A percentile compares a stretch with the other conserved stretches of the same genome.
These are phyloP conservation scores for Blastobotrys ciferrii DNA, from an alignment of 1,139 yeast genomes.

Conservation along the genomic window DNA sequence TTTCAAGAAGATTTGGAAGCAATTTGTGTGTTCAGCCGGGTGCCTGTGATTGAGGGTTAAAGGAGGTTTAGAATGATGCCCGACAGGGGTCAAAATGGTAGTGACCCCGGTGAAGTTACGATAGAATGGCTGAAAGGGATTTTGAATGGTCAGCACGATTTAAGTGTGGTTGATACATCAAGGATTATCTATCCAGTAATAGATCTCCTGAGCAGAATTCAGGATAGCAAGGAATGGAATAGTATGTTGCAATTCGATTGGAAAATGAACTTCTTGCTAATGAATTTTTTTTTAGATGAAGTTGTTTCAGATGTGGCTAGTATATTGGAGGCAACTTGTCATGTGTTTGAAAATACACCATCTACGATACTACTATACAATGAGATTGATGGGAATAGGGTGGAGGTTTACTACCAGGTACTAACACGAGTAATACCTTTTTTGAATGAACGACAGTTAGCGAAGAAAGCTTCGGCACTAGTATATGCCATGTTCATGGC, in stretches of 20 bases:
- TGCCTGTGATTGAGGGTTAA: neutral
- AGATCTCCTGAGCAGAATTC: neutral
- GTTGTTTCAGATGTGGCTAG: neutral
- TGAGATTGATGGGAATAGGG: neutral
- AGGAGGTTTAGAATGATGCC: neutral
- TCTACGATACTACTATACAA: neutral
- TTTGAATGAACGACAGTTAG: neutral
- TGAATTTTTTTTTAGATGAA: neutral
- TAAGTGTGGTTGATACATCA: neutral
- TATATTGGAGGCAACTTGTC: neutral
- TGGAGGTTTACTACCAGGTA: neutral
- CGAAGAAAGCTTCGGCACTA: neutral
- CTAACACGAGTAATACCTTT: slow-evolving; percentile 1
- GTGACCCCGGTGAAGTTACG: neutral
- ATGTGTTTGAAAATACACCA: neutral
- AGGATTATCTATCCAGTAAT: neutral
- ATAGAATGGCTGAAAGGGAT: neutral
- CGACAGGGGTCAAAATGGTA: neutral
- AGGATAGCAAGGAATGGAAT: neutral
- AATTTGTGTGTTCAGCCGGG: too few species aligned
- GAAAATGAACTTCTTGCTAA: too few species aligned
- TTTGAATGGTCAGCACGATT: neutral
- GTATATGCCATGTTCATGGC: neutral
- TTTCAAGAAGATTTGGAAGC: too few species aligned
- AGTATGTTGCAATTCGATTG: neutral